Base-by-base conservation (phyloP, 148 eudicot species). In the Simmondsia chinensis region DNA sequence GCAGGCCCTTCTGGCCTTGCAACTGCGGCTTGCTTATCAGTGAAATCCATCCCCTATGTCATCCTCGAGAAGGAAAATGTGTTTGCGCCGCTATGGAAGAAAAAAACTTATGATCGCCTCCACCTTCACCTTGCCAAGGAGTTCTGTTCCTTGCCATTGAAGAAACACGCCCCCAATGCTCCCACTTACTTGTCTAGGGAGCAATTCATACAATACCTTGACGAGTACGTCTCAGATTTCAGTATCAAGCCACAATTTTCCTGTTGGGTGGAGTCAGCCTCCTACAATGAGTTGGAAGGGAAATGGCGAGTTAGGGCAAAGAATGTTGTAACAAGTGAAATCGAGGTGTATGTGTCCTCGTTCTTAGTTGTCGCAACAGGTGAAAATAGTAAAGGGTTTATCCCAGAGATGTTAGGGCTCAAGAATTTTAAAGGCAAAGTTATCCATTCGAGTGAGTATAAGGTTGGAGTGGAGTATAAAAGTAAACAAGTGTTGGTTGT, bases 351-450 rank as follows among this genome's bases (percentile, higher is more conserved):
- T 61, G 27, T 50, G n/a, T 70, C 82, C 6, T 65, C 57, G 78
- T 84, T 50, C 53, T 34, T 89, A 55, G 95, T 85, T 38, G 93
- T 89, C 33, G 97, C 93, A 0, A 76, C 69, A 0, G 97, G 97
- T 14, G 86, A 73, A 15, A 61, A 77, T 1, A 48, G 75, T 46
- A 88, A 89, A 11, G 70, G 59, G 0, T 75, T 22, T 39, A 13
- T 59, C 4, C 97, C 95, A 0, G 30, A 65, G 21, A 47, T 89
- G 16, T 65, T 76, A 48, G 97, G 95, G 19, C 41, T 81, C 43
- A 50, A 41, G 32, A 34, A 17, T 15, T 84, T 78, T 29, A 6
- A 3, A 6, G 97, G 97, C n/a, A 75, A 79, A 30, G 56, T 76
- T 16, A 16, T 76, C 2, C 97, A 89, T 26, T 78, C 93, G 1